These are phyloP conservation scores for Venturia aucupariae DNA, from an alignment of 2,329 filamentous ascomycete species.

Conservation along the genomic window DNA sequence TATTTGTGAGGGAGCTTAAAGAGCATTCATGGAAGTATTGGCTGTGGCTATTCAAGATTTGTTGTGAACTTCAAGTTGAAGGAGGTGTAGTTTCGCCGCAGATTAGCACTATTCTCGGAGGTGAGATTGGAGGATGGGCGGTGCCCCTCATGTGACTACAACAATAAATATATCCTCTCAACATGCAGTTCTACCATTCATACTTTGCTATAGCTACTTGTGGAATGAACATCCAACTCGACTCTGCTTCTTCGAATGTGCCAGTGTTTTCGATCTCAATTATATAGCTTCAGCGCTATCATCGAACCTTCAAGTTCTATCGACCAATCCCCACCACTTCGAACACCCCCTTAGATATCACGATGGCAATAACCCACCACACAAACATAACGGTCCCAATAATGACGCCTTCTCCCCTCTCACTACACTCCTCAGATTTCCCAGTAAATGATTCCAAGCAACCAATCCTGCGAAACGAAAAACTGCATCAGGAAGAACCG, in stretches of 20 bases:
- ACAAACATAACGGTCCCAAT: slow-evolving; percentile 10
- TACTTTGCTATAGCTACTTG: too few species aligned
- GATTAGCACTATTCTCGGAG: background rate
- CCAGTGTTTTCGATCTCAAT: background rate
- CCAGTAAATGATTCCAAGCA: background rate
- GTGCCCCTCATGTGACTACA: too few species aligned
- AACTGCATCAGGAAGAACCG: background rate
- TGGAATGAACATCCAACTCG: too few species aligned
- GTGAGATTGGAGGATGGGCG: background rate
- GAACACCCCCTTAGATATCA: background rate
- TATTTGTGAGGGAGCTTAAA: background rate
- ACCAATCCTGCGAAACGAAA: background rate
- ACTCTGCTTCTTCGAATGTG: background rate
- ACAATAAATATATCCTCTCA: too few species aligned
- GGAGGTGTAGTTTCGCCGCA: background rate
- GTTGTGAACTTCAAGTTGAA: too few species aligned
- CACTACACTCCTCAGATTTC: background rate
- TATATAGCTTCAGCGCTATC: background rate
- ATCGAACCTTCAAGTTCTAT: background rate
- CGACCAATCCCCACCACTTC: background rate
- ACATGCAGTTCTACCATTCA: too few species aligned
- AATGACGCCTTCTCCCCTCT: slow-evolving; percentile 1
- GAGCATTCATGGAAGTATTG: background rate
- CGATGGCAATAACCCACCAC: background rate
- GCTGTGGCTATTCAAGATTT: background rate